These are phyloP conservation scores for Elymus sibiricus DNA, from an alignment of 176 grass and related monocot genomes.

Conservation along the genomic window DNA sequence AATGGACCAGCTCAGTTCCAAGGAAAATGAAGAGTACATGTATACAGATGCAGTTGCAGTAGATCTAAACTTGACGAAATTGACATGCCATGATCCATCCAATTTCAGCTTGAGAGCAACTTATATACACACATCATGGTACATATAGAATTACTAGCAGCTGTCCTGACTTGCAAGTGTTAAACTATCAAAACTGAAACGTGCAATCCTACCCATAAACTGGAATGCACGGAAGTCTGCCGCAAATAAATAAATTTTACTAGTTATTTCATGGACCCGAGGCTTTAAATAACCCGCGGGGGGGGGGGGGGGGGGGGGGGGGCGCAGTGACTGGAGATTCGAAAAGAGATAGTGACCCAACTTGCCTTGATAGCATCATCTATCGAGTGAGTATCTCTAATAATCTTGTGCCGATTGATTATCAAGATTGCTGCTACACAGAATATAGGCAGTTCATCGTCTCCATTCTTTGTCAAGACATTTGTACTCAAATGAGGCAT, in stretches of 20 bases:
- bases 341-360: constrained; percentile 5
- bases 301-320: no score
- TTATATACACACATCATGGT: not conserved
- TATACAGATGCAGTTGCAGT: not conserved
- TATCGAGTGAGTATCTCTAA: constrained; percentile 80
- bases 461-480: constrained; percentile 35
- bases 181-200: not conserved
- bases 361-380: constrained; percentile 95
- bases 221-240: not conserved
- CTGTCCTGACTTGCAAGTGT: not conserved
- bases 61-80: not conserved
- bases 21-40: not conserved
- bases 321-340: not conserved
- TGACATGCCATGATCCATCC: not conserved
- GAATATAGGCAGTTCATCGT: constrained; percentile 84
- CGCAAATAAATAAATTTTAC: not conserved
- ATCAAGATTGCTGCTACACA: constrained; percentile 94
- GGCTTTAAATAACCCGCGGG: constrained; percentile 10
- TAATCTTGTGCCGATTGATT: constrained; percentile 89
- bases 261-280: not conserved
- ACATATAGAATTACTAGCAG: not conserved
- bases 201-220: not conserved
- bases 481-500: constrained; percentile 30
- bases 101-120: not conserved
- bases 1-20: not conserved